Evolutionary conservation across 768 basidiomycete species (phyloP).

Genomic region (Russula sp.): DNA sequence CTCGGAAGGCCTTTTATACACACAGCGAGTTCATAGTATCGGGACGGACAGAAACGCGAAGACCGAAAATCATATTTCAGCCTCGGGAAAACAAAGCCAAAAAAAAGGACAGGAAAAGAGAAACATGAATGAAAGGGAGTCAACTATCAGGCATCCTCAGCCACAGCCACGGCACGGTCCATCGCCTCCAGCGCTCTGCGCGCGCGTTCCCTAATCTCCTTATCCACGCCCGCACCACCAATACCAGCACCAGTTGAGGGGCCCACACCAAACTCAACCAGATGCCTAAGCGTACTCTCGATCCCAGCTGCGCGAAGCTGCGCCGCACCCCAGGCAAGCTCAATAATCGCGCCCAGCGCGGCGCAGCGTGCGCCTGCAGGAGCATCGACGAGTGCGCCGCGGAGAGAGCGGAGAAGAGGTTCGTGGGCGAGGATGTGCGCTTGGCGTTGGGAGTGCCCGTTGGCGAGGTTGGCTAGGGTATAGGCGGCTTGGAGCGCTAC

Average conservation of each 20-base stretch:
- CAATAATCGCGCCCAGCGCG: constrained; percentile 53
- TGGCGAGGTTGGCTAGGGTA: constrained; percentile 66
- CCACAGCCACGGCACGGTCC: constrained; percentile 33
- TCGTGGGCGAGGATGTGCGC: constrained; percentile 51
- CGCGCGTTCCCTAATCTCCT: constrained; percentile 56
- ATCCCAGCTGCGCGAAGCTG: constrained; percentile 47
- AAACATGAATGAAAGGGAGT: not conserved
- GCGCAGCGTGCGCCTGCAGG: constrained; percentile 58
- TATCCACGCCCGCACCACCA: constrained; percentile 36
- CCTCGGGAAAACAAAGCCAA: not conserved
- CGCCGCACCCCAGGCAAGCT: constrained; percentile 49
- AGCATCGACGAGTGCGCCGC: constrained; percentile 56
- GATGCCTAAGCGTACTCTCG: constrained; percentile 43
- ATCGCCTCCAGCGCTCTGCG: constrained; percentile 53
- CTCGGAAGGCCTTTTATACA: too few relatives aligned
- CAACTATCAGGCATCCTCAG: not conserved
- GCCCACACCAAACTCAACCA: constrained; percentile 41
- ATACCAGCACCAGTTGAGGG: constrained; percentile 36
- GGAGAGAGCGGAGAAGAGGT: constrained; percentile 51
- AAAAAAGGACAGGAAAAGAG: not conserved
- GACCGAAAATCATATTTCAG: not conserved
- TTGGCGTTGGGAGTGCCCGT: constrained; percentile 52
- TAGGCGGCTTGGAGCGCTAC: constrained; percentile 59
- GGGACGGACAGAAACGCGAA: too few relatives aligned
- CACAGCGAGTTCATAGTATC: not conserved